A percentile compares a stretch with the other conserved stretches of the same genome.
phyloP scores from a whole-genome alignment of 2,329 filamentous ascomycete genomes.

The Acrocalymma vagum region DNA sequence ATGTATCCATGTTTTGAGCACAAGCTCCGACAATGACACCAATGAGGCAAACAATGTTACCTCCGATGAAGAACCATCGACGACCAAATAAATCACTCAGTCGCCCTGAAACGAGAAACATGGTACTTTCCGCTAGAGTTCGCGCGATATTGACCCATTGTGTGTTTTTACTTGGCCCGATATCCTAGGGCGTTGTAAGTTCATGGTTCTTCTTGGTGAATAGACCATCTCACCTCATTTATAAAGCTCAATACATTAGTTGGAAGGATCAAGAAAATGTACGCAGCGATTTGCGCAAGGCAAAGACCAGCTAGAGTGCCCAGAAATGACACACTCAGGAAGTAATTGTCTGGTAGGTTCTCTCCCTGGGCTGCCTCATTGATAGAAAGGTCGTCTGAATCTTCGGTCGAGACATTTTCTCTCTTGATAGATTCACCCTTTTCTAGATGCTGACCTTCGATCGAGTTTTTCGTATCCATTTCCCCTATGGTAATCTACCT shows the following conservation, averaged over 20 bases:
- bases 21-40: conserved; percentile 32
- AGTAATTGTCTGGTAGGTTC: conserved; percentile 16
- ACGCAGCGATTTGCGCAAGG: conserved; percentile 16
- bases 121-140: conserved; percentile 17
- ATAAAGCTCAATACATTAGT: conserved; percentile 17
- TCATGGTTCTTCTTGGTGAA: no score
- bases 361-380: conserved; percentile 19
- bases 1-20: conserved; percentile 27
- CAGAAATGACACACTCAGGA: conserved; percentile 14
- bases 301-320: conserved; percentile 15
- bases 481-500: no score
- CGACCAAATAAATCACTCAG: conserved; percentile 20
- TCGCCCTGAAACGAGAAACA: conserved; percentile 19
- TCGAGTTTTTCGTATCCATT: no score
- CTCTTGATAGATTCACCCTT: conserved; percentile 12
- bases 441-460: no score
- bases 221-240: conserved; percentile 13
- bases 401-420: conserved; percentile 9
- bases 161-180: conserved; percentile 17
- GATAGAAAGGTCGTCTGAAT: conserved; percentile 14
- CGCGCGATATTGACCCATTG: conserved; percentile 16
- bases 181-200: no score
- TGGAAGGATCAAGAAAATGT: conserved; percentile 23
- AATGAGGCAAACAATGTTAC: conserved; percentile 15
- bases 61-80: conserved; percentile 14